Evolutionary conservation across 1,284 basidiomycete genomes (phyloP).

Genomic region (Ceratobasidium theobromae): DNA sequence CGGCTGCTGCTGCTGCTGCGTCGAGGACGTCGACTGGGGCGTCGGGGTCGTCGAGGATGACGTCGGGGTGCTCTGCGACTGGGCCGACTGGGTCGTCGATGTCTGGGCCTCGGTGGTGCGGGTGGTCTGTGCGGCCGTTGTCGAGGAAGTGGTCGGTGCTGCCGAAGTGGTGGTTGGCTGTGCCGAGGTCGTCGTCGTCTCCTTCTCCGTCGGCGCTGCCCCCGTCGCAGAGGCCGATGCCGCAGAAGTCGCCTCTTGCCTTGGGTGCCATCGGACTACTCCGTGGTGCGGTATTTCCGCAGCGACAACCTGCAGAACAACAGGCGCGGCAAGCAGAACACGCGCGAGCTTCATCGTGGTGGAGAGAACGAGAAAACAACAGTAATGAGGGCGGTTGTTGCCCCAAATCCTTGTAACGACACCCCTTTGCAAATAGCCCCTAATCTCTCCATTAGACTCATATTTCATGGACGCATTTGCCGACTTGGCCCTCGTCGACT

Average conservation of each 20-base stretch:
- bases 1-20: neutral
- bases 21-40: neutral
- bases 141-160: neutral
- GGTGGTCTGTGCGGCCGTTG: neutral
- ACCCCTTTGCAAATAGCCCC: neutral
- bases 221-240: neutral
- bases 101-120: neutral
- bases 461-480: constrained; percentile 9
- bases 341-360: constrained; percentile 8
- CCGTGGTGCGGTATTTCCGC: constrained; percentile 21
- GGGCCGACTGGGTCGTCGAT: neutral
- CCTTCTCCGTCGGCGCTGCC: neutral
- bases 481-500: constrained; percentile 8
- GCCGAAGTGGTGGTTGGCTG: neutral
- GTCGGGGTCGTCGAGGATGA: neutral
- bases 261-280: neutral
- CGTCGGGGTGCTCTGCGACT: neutral
- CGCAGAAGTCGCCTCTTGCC: neutral
- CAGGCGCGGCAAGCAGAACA: constrained; percentile 3
- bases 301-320: constrained; percentile 7
- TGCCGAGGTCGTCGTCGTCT: constrained; percentile 17
- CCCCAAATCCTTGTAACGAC: neutral
- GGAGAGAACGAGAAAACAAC: neutral
- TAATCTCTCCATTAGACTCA: constrained; percentile 3
- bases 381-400: constrained; percentile 15